Percentiles rank a stretch among this genome's conserved stretches.
Evolutionary conservation across 2,329 filamentous ascomycete species (phyloP).

Genomic region (Trichoderma arundinaceum): DNA sequence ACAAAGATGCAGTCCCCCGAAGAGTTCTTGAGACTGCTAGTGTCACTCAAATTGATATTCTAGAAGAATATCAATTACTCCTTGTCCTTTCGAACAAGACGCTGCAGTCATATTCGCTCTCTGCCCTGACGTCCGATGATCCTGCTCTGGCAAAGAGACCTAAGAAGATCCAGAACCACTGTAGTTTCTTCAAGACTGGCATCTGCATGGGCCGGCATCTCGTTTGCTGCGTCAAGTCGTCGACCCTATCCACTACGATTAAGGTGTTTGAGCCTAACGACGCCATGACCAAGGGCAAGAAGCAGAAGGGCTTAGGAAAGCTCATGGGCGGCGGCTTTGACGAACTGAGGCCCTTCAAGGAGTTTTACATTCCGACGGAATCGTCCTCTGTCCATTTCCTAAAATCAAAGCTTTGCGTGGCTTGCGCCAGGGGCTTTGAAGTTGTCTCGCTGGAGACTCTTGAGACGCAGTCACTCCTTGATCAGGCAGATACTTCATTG

Average conservation of each 20-base stretch:
- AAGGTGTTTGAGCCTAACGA: constrained; percentile 99
- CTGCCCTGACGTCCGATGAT: constrained; percentile 85
- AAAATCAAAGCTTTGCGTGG: constrained; percentile 94
- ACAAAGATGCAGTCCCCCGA: constrained; percentile 79
- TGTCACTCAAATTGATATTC: constrained; percentile 93
- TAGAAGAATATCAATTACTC: constrained; percentile 92
- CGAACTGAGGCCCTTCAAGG: constrained; percentile 94
- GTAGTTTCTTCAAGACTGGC: constrained; percentile 97
- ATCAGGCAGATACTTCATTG: constrained; percentile 96
- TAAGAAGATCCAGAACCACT: constrained; percentile 96
- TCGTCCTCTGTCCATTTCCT: constrained; percentile 98
- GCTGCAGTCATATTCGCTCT: constrained; percentile 84
- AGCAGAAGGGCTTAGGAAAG: constrained; percentile 92
- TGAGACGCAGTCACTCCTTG: constrained; percentile 95
- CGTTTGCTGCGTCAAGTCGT: constrained; percentile 95
- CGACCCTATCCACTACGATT: constrained; percentile 90
- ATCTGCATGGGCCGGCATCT: constrained; percentile 93
- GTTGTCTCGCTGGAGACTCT: constrained; percentile 95
- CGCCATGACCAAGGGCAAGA: constrained; percentile 89
- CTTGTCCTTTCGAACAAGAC: constrained; percentile 93
- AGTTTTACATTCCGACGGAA: constrained; percentile 98
- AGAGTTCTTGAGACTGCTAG: constrained; percentile 84
- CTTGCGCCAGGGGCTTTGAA: constrained; percentile 93
- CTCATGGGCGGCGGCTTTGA: constrained; percentile 95
- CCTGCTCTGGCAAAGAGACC: constrained; percentile 80